A percentile compares a stretch with the other conserved stretches of the same genome.
Conservation (phyloP, 2,329 filamentous ascomycete species). For the Fusarium liriodendri region DNA sequence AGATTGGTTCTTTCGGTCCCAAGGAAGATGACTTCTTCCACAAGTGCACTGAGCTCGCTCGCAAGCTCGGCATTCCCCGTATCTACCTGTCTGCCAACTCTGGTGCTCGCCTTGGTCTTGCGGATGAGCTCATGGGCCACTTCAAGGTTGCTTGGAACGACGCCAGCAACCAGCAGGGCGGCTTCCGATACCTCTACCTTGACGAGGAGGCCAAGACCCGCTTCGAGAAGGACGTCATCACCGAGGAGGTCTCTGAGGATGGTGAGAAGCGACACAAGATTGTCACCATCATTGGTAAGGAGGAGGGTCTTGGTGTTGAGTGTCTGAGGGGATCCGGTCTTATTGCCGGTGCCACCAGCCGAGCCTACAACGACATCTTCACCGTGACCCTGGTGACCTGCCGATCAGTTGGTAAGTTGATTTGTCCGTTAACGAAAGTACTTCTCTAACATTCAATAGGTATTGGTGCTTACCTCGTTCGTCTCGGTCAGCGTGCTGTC, state of each 20-base stretch:
- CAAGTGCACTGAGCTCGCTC: conserved; percentile 97
- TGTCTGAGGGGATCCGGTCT: conserved; percentile 97
- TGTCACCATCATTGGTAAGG: conserved; percentile 89
- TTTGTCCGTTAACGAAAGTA: conserved; percentile 7
- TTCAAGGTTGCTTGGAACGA: conserved; percentile 99
- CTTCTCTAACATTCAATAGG: conserved; percentile 58
- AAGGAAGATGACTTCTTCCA: conserved; percentile 98
- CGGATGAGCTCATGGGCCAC: conserved; percentile 95
- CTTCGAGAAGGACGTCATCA: conserved; percentile 81
- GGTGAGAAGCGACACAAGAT: conserved; percentile 95
- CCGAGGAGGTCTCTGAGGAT: conserved; percentile 85
- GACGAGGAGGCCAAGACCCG: conserved; percentile 86
- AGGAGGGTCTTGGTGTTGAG: conserved; percentile 97
- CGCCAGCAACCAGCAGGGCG: conserved; percentile 79
- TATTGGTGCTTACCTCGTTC: conserved; percentile 99
- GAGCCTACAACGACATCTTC: conserved; percentile 98
- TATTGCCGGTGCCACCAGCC: conserved; percentile 96
- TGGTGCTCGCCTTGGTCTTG: conserved; percentile 95
- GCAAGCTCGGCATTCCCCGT: conserved; percentile 93
- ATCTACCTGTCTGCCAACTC: conserved; percentile 99
- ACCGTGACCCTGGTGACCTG: conserved; percentile 98
- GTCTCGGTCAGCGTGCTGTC: conserved; percentile 96
- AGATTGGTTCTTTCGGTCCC: conserved; percentile 97
- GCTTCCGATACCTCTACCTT: conserved; percentile 98
- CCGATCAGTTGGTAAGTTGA: conserved; percentile 85